phyloP scores from a whole-genome alignment of 2,329 filamentous ascomycete species.

The Mycosphaerella arachidis region DNA sequence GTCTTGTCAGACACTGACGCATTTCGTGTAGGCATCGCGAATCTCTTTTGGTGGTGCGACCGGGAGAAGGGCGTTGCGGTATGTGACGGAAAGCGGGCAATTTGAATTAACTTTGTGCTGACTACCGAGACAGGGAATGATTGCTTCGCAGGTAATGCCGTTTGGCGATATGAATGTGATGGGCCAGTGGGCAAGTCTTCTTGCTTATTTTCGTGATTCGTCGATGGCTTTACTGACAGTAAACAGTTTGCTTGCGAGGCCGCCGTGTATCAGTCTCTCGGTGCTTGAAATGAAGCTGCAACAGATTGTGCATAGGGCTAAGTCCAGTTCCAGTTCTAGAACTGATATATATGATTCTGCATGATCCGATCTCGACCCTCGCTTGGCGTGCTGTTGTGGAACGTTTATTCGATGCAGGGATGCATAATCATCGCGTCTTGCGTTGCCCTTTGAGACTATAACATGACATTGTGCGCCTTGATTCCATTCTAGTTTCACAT shows the following conservation, averaged over 20 bases:
- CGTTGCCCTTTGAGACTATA: background rate
- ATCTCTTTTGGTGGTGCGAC: slow-evolving; percentile 38
- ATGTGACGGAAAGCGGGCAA: background rate
- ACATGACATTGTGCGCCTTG: background rate
- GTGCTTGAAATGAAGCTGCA: background rate
- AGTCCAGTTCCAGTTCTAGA: background rate
- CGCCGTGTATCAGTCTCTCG: slow-evolving; percentile 24
- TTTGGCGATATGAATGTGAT: slow-evolving; percentile 34
- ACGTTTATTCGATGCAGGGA: background rate
- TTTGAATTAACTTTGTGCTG: background rate
- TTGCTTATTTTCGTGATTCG: background rate
- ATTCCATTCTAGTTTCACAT: background rate
- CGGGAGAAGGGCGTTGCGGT: slow-evolving; percentile 33
- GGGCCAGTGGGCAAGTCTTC: slow-evolving; percentile 26
- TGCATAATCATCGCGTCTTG: background rate
- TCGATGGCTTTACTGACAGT: background rate
- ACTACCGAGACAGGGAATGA: slow-evolving; percentile 27
- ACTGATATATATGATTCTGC: background rate
- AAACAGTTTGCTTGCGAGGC: slow-evolving; percentile 25
- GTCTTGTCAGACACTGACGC: slow-evolving; percentile 18
- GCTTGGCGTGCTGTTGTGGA: background rate
- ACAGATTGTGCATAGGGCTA: background rate
- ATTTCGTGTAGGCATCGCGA: slow-evolving; percentile 32
- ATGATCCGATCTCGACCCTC: background rate
- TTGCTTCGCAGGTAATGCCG: slow-evolving; percentile 36